Evolutionary conservation across 306 rosid genomes (phyloP).

Genomic region (Notholithocarpus densiflorus): DNA sequence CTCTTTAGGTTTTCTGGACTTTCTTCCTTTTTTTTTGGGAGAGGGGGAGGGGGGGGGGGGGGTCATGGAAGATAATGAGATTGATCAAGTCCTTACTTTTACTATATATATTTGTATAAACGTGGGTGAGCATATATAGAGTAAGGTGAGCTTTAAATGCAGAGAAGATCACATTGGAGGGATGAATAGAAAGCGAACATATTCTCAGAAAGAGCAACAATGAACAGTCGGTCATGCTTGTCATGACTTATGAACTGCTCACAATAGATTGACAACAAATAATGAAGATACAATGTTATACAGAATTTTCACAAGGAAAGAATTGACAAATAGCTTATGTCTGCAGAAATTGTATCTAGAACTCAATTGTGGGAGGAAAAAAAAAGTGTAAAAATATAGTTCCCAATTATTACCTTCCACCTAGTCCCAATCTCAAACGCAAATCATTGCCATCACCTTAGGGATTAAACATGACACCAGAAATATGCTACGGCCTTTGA

Average conservation of each 20-base stretch:
- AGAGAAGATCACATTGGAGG: background rate
- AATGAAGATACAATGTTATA: background rate
- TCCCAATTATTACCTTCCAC: background rate
- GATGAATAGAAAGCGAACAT: background rate
- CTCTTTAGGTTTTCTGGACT: too few species aligned
- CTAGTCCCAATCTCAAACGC: background rate
- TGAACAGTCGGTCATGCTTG: background rate
- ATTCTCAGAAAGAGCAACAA: background rate
- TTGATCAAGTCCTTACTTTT: background rate
- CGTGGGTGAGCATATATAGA: too few species aligned
- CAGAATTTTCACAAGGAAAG: slow-evolving; percentile 5
- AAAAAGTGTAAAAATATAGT: background rate
- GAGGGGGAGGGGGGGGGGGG: too few species aligned
- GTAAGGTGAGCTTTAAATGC: background rate
- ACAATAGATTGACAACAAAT: background rate
- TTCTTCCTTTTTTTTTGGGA: too few species aligned
- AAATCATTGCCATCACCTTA: background rate
- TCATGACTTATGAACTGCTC: background rate
- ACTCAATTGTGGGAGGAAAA: background rate
- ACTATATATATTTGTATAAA: background rate
- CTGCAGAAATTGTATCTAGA: background rate
- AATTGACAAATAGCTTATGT: background rate
- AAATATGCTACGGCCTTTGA: background rate
- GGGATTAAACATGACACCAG: background rate
- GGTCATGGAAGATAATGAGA: background rate